A percentile compares a stretch with the other conserved stretches of the same genome.
phyloP scores from a whole-genome alignment of 257 asterid species.

The Solanum stenotomum region DNA sequence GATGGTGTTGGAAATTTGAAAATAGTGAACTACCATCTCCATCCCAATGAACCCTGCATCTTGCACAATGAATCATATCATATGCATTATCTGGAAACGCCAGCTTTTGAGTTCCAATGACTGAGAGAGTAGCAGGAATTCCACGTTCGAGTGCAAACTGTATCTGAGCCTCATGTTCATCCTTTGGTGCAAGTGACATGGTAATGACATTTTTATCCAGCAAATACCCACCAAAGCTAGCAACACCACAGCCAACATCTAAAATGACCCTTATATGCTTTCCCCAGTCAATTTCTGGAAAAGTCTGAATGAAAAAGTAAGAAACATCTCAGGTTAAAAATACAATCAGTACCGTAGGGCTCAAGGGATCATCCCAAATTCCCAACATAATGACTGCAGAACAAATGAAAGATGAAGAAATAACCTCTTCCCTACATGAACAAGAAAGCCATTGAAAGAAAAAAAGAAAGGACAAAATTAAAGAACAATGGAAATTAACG shows the following conservation, averaged over 20 bases:
- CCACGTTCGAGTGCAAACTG: constrained; percentile 82
- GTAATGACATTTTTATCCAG: constrained; percentile 51
- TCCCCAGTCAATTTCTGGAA: constrained; percentile 55
- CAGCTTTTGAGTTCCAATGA: constrained; percentile 58
- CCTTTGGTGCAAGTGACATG: constrained; percentile 70
- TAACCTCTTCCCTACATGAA: not conserved
- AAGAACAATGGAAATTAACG: not conserved
- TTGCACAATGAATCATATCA: constrained; percentile 64
- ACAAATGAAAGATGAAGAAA: not conserved
- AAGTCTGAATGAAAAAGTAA: constrained; percentile 20
- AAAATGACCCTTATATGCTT: constrained; percentile 50
- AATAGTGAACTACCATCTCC: constrained; percentile 50
- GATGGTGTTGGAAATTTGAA: not conserved
- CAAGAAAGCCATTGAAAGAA: not conserved
- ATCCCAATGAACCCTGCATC: constrained; percentile 78
- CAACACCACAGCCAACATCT: constrained; percentile 81
- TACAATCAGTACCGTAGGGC: not conserved
- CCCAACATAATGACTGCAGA: not conserved
- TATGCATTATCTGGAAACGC: constrained; percentile 54
- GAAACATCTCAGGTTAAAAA: not conserved
- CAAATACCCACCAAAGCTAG: constrained; percentile 71
- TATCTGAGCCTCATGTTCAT: constrained; percentile 73
- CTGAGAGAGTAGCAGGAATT: constrained; percentile 59
- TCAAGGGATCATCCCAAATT: not conserved
- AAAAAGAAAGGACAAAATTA: not conserved